Conservation (phyloP, 2,329 filamentous ascomycete genomes). For the Sporothrix protearum region DNA sequence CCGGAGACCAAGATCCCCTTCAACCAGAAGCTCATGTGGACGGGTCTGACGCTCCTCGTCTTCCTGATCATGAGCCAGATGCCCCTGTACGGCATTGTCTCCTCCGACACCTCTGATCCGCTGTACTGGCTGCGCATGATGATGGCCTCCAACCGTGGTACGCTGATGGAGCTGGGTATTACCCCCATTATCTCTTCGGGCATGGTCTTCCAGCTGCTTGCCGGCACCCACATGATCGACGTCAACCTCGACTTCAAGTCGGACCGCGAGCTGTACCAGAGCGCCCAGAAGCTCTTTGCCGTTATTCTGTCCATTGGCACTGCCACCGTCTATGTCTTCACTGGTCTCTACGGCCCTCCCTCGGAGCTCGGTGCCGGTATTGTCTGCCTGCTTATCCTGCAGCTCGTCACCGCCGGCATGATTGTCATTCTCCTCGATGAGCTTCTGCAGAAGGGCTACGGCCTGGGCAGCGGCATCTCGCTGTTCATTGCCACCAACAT, state of each 20-base stretch:
- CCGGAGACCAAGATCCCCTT: conserved; percentile 98
- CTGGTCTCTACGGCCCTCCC: conserved; percentile 93
- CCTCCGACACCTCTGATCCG: conserved; percentile 95
- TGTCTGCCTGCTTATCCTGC: conserved; percentile 95
- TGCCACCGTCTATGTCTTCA: conserved; percentile 97
- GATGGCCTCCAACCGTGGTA: conserved; percentile 97
- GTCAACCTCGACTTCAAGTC: conserved; percentile 99
- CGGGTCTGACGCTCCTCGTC: conserved; percentile 88
- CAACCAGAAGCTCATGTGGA: conserved; percentile 98
- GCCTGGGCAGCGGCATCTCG: conserved; percentile 95
- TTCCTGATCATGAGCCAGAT: conserved; percentile 99
- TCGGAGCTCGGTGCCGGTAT: conserved; percentile 96
- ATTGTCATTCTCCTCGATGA: conserved; percentile 99
- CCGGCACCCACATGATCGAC: conserved; percentile 98
- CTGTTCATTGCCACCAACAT: conserved; percentile 99
- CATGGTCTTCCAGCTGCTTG: conserved; percentile 99
- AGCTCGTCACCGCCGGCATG: conserved; percentile 94
- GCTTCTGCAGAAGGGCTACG: conserved; percentile 98
- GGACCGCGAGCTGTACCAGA: conserved; percentile 99
- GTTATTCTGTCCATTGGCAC: conserved; percentile 97
- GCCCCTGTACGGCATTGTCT: conserved; percentile 98
- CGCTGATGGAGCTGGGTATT: conserved; percentile 93
- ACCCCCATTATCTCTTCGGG: conserved; percentile 99
- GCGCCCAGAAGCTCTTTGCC: conserved; percentile 96
- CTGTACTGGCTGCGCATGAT: conserved; percentile 99